Evolutionary conservation across 805 yeast genomes (phyloP), one percentile per base, ranked within the genome.

Genomic region (Priceomyces medius): DNA sequence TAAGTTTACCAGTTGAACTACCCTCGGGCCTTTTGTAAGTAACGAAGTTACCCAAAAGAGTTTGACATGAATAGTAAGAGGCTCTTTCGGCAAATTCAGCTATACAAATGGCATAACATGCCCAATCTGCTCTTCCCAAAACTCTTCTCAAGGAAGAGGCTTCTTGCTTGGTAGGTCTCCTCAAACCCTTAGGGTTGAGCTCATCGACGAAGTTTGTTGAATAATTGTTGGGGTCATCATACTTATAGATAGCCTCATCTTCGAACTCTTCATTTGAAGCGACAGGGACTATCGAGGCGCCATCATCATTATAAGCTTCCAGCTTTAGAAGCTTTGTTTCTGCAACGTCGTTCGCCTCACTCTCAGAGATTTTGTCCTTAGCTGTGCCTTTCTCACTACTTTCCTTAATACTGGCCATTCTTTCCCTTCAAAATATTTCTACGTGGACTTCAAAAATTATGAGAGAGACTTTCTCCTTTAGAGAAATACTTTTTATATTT

Each of bases 51-150:
- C 74, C 58, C 41, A 76, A 63, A 37, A 71, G 56, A 50, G 73
- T 73, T 31, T 62, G 53, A 8, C 66, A 64, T 20, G 80, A 77
- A 48, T 73, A 76, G 50, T 76, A 76, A 6, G 80, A 74, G 38
- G 77, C 80, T 61, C 81, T 67, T 57, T 77, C 81, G 14, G 80
- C 78, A 50, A 76, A 72, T 50, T 77, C 81, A 28, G 70, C 55
- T 62, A 69, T 52, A 61, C 61, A 79, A 43, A 81, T 71, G 40
- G 79, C 59, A 61, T 78, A 79, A 31, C 75, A 61, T 20, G 70
- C 66, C 44, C 64, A 64, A 12, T 80, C 76, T 38, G 80, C 76
- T 23, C 65, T 56, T 21, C 82, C 85, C 20, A 69, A 54, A 7
- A 68, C 53, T 44, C 66, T 61, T 50, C 71, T 56, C 28, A 66